Evolutionary conservation across 2,329 filamentous ascomycete genomes (phyloP).

Genomic region (Pseudopithomyces chartarum): DNA sequence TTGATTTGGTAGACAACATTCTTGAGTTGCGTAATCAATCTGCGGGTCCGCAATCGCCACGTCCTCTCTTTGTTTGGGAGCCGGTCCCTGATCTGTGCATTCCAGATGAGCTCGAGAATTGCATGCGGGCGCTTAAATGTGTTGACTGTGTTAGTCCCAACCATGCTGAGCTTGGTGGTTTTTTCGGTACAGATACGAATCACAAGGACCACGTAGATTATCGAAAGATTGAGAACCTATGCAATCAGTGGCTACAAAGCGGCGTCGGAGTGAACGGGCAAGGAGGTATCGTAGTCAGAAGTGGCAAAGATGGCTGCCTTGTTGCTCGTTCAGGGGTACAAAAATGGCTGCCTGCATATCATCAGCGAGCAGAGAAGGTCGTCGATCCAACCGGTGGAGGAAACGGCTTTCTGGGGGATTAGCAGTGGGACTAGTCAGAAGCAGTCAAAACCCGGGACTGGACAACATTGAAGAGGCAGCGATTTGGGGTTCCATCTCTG

Average conservation of each 20-base stretch:
- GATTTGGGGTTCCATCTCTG: conserved; percentile 78
- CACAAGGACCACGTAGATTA: conserved; percentile 43
- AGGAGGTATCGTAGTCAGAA: conserved; percentile 70
- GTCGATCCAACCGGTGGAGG: conserved; percentile 95
- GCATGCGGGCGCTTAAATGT: conserved; percentile 56
- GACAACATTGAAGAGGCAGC: conserved; percentile 69
- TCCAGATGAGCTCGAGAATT: conserved; percentile 63
- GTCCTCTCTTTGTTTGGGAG: conserved; percentile 88
- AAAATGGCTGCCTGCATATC: conserved; percentile 80
- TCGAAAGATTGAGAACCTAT: conserved; percentile 48
- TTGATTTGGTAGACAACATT: conserved; percentile 76
- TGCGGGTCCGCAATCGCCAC: conserved; percentile 33
- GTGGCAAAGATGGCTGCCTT: conserved; percentile 73
- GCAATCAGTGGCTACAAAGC: conserved; percentile 41
- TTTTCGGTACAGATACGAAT: conserved; percentile 66
- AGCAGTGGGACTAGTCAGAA: conserved; percentile 59
- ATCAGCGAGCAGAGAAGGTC: conserved; percentile 62
- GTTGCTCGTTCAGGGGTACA: conserved; percentile 45
- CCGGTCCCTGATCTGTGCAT: conserved; percentile 89
- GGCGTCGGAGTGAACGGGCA: conserved; percentile 41
- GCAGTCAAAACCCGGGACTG: conserved; percentile 53
- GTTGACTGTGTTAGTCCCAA: conserved; percentile 77
- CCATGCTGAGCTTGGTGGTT: conserved; percentile 82
- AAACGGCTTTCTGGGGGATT: conserved; percentile 81
- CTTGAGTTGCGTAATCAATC: conserved; percentile 55